Evolutionary conservation across 2,329 filamentous ascomycete species (phyloP).

Genomic region (Pyrenophora graminea): DNA sequence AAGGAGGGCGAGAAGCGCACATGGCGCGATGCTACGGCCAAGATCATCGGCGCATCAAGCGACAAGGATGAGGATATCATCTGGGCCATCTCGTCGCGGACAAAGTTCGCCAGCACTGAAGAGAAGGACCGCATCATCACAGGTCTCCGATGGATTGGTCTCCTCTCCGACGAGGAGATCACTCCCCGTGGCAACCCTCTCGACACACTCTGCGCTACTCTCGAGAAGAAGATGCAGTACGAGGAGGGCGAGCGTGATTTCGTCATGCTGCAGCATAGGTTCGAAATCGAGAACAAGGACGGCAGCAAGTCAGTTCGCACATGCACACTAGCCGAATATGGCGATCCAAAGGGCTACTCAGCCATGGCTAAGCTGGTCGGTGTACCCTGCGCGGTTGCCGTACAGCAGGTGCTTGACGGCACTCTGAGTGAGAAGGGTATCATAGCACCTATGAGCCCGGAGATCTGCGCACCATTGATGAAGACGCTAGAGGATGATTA

Average conservation of each 20-base stretch:
- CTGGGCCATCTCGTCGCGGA: constrained; percentile 74
- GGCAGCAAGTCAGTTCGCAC: constrained; percentile 77
- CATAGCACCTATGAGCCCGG: constrained; percentile 73
- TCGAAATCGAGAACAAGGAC: constrained; percentile 81
- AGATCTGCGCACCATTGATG: constrained; percentile 74
- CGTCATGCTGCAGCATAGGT: constrained; percentile 79
- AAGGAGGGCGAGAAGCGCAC: constrained; percentile 62
- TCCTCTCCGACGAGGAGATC: constrained; percentile 72
- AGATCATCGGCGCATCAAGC: constrained; percentile 72
- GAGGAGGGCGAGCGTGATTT: constrained; percentile 81
- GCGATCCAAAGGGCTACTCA: constrained; percentile 75
- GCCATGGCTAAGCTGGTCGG: constrained; percentile 85
- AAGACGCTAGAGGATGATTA: constrained; percentile 79
- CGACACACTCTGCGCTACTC: constrained; percentile 85
- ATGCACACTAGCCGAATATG: constrained; percentile 82
- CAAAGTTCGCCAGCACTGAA: constrained; percentile 69
- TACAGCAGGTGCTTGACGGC: constrained; percentile 76
- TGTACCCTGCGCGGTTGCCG: constrained; percentile 73
- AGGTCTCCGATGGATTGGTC: constrained; percentile 73
- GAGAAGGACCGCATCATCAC: constrained; percentile 71
- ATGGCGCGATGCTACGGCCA: constrained; percentile 85
- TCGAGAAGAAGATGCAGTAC: constrained; percentile 92
- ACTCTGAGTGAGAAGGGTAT: constrained; percentile 74
- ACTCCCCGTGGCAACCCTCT: constrained; percentile 77
- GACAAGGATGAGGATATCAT: constrained; percentile 70